Evolutionary conservation across 352 stramenopile species (phyloP), one percentile per base, ranked within the genome.

Genomic region (Globisporangium perplexum): DNA sequence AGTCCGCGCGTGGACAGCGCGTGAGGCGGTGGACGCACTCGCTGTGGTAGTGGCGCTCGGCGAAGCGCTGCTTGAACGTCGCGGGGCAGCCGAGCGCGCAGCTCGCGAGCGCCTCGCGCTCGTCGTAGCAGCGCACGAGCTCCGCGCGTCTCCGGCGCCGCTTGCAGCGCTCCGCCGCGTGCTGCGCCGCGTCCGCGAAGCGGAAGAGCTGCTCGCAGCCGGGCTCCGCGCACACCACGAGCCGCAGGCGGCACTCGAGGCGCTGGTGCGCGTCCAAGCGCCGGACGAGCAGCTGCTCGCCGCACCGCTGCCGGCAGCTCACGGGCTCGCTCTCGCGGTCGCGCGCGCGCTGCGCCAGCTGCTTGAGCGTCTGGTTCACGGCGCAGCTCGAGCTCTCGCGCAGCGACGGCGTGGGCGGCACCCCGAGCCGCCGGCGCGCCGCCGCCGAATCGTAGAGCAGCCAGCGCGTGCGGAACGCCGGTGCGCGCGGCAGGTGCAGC

Each of bases 321-420:
- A 72, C 61, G 26, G 50, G 22, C 41, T 81, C 72, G 17, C 60
- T 52, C 33, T 77, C 63, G 22, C 78, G 66, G 43, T 84, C 74
- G 18, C 63, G 63, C 5, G 77, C 76, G 8, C 77, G 71, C 36
- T 86, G 73, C 0, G 76, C 81, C 33, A 92, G 66, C 35, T 78
- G 36, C 42, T 88, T 83, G 28, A 88, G 65, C 57, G 69, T 65
- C 47, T 87, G 76, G 63, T 88, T 86, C n/a, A 88, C 53, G 15
- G 81, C 31, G 49, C 81, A 92, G 53, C 71, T 74, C 44, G 80
- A 84, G 41, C 78, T 69, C 50, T 87, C 78, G 3, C 81, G 67
- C 26, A 83, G 56, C 0, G 78, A 90, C 20, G 81, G 76, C 11
- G 78, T 92, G 3, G 69, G 76, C 2, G 77, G 78, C 18, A 66